These are phyloP conservation scores for Boletellus deceptivus DNA, from an alignment of 1,284 basidiomycete species.

Conservation along the genomic window DNA sequence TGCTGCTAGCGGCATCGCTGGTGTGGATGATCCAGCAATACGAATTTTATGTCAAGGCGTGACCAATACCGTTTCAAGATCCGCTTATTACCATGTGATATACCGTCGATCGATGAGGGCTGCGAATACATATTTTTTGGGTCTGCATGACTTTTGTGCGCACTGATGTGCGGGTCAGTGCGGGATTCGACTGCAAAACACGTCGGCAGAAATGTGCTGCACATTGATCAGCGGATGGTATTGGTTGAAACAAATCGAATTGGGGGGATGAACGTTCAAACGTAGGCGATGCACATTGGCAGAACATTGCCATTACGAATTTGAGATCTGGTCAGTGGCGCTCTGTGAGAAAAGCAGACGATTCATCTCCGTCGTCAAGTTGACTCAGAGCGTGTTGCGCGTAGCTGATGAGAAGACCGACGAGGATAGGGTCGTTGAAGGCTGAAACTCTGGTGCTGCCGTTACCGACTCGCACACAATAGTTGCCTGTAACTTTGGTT, in stretches of 20 bases:
- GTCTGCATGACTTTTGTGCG: not conserved
- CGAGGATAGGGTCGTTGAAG: not conserved
- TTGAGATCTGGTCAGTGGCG: not conserved
- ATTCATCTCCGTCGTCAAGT: not conserved
- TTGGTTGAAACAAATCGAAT: constrained; percentile 17
- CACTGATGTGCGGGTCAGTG: constrained; percentile 7
- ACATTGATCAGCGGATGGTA: constrained; percentile 3
- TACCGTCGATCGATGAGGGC: not conserved
- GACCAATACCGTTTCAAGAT: constrained; percentile 9
- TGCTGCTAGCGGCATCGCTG: constrained; percentile 57
- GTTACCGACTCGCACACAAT: constrained; percentile 11
- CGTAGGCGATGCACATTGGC: not conserved
- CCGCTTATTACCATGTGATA: not conserved
- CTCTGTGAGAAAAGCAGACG: constrained; percentile 9
- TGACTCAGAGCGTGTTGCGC: too few species aligned
- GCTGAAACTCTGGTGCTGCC: constrained; percentile 13
- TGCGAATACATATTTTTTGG: not conserved
- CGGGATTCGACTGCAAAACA: constrained; percentile 4
- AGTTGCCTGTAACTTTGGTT: not conserved
- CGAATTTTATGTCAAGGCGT: constrained; percentile 58
- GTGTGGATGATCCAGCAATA: constrained; percentile 84
- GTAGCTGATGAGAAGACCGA: not conserved
- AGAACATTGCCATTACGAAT: not conserved
- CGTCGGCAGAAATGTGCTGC: not conserved
- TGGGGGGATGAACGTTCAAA: not conserved